phyloP scores from a whole-genome alignment of 805 yeast species.

The Suhomyces emberorum region DNA sequence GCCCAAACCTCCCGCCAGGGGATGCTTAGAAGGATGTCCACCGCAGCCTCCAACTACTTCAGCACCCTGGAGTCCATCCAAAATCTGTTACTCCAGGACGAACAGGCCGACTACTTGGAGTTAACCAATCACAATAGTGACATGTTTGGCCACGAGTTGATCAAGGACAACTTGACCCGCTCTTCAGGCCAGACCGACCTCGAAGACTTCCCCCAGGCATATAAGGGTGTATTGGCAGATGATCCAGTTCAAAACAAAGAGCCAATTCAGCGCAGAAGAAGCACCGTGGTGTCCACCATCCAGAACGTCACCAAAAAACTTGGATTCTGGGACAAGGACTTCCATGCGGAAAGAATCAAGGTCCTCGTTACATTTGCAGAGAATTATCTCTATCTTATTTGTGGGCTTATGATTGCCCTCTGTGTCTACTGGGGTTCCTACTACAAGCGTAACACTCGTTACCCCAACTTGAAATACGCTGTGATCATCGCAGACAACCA shows the following conservation, averaged over 20 bases:
- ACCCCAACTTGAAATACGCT: conserved; percentile 20
- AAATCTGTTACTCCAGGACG: neutral
- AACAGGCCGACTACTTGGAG: conserved; percentile 5
- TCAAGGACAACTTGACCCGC: conserved; percentile 6
- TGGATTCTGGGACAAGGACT: conserved; percentile 30
- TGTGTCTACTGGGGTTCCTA: conserved; percentile 35
- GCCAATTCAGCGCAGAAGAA: conserved; percentile 10
- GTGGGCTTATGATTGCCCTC: conserved; percentile 23
- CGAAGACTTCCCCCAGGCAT: conserved; percentile 9
- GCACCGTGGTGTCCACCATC: conserved; percentile 20
- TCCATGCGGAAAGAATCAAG: conserved; percentile 19
- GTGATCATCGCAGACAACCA: conserved; percentile 26
- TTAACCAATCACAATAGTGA: conserved; percentile 8
- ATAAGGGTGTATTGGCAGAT: conserved; percentile 4
- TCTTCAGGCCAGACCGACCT: neutral
- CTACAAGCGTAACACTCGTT: conserved; percentile 19
- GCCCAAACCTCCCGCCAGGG: neutral
- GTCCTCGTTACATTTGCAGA: conserved; percentile 18
- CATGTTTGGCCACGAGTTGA: conserved; percentile 11
- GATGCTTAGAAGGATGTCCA: neutral
- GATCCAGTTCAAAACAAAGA: neutral
- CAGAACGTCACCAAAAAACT: conserved; percentile 18
- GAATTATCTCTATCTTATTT: conserved; percentile 21
- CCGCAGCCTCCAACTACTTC: neutral
- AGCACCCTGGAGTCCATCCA: neutral